A percentile compares a stretch with the other conserved stretches of the same genome.
Conservation (phyloP, 2,329 filamentous ascomycete species). For the Xylariaceae sp. region DNA sequence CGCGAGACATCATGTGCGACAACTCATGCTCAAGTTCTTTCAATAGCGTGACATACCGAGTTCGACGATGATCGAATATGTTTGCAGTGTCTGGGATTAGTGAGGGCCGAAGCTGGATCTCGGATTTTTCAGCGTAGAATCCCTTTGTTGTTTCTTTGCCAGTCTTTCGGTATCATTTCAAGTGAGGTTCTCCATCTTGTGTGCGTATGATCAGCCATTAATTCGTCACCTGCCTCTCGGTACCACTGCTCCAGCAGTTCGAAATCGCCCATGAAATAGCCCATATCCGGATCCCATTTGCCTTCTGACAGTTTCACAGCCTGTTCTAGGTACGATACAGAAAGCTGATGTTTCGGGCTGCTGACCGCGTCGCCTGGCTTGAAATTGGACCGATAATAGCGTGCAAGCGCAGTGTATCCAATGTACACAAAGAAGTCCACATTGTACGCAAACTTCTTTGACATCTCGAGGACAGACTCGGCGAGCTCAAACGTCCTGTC, state of each 20-base stretch:
- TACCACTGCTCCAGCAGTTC: conserved; percentile 27
- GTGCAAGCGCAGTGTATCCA: conserved; percentile 23
- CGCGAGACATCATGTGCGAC: no score
- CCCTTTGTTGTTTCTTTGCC: conserved; percentile 14
- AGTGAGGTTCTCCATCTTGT: conserved; percentile 23
- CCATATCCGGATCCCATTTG: conserved; percentile 27
- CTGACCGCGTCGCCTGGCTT: conserved; percentile 13
- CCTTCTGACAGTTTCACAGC: conserved; percentile 25
- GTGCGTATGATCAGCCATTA: conserved; percentile 18
- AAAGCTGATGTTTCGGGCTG: conserved; percentile 18
- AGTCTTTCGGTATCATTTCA: conserved; percentile 24
- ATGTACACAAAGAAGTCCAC: conserved; percentile 27
- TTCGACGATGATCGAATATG: no score
- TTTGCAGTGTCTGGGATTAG: no score
- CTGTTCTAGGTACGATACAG: conserved; percentile 23
- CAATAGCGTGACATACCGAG: no score
- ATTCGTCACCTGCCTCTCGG: conserved; percentile 24
- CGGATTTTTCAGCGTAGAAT: no score
- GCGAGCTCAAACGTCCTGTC: conserved; percentile 23
- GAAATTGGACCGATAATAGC: conserved; percentile 24
- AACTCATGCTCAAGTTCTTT: no score
- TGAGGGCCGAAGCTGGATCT: no score
- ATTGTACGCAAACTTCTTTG: conserved; percentile 25
- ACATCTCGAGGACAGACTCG: conserved; percentile 24
- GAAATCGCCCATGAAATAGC: conserved; percentile 27